A percentile compares a stretch with the other conserved stretches of the same genome.
Conservation (phyloP, 306 rosid genomes). For the Vigna reflexopilosa region DNA sequence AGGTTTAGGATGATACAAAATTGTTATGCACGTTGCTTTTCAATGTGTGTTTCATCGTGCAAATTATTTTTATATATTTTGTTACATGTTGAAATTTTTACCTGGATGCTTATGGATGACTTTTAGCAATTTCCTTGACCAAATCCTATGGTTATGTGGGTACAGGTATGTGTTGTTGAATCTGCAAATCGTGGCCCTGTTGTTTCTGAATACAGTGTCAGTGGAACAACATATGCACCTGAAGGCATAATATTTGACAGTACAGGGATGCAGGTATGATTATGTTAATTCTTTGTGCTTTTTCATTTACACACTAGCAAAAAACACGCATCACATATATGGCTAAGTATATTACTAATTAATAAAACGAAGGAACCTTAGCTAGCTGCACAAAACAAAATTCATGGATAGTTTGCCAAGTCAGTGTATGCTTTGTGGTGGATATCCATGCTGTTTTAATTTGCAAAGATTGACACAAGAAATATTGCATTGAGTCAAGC, state of each 20-base stretch:
- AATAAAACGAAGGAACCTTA: constrained; percentile 13
- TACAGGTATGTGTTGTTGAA: constrained; percentile 87
- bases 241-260: constrained; percentile 79
- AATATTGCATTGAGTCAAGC: not conserved
- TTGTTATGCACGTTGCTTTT: constrained; percentile 29
- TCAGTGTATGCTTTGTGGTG: constrained; percentile 12
- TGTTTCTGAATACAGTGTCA: constrained; percentile 78
- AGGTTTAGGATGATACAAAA: constrained; percentile 36
- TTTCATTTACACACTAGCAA: constrained; percentile 35
- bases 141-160: constrained; percentile 37
- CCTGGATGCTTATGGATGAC: constrained; percentile 18
- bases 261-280: constrained; percentile 71
- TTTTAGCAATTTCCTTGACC: constrained; percentile 12
- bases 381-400: constrained; percentile 8
- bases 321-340: constrained; percentile 12
- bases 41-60: constrained; percentile 2
- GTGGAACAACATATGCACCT: constrained; percentile 94
- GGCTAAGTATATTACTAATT: constrained; percentile 12
- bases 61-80: constrained; percentile 16
- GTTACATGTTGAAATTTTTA: constrained; percentile 20
- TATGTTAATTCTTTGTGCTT: constrained; percentile 33
- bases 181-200: constrained; percentile 67
- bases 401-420: constrained; percentile 30
- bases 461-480: constrained; percentile 6
- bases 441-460: constrained; percentile 24